phyloP scores from a whole-genome alignment of 345 rosid species.

The Hibiscus mutabilis region DNA sequence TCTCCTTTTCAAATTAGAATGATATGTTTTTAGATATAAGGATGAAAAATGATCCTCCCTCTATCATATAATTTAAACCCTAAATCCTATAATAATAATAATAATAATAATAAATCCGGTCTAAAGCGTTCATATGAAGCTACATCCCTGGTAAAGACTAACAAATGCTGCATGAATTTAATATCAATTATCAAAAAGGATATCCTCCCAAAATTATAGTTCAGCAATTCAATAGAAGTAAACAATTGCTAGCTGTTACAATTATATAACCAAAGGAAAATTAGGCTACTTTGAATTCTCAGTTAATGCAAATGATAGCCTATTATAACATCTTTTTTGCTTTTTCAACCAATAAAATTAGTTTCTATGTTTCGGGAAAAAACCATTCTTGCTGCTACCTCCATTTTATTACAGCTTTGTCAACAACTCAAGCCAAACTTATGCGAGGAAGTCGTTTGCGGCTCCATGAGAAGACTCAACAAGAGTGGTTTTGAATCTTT shows the following conservation, averaged over 20 bases:
- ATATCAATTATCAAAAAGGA: not conserved
- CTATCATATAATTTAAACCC: too few species aligned
- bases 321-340: constrained; percentile 9
- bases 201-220: not conserved
- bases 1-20: too few species aligned
- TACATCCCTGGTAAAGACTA: too few species aligned
- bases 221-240: not conserved
- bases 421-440: constrained; percentile 10
- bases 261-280: constrained; percentile 20
- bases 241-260: constrained; percentile 18
- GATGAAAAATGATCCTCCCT: too few species aligned
- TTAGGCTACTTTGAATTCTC: constrained; percentile 12
- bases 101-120: too few species aligned
- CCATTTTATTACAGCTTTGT: constrained; percentile 14
- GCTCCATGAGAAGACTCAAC: constrained; percentile 10
- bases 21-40: too few species aligned
- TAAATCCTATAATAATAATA: too few species aligned
- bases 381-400: constrained; percentile 9
- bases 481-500: constrained; percentile 10
- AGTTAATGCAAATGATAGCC: constrained; percentile 11
- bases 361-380: constrained; percentile 11
- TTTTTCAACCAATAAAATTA: not conserved
- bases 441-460: not conserved
- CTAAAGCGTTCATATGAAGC: too few species aligned
- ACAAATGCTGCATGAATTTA: not conserved